Evolutionary conservation across 495 filamentous ascomycete genomes (phyloP), one percentile per base, ranked within the genome.

Genomic region (Trichoderma asperelloides): DNA sequence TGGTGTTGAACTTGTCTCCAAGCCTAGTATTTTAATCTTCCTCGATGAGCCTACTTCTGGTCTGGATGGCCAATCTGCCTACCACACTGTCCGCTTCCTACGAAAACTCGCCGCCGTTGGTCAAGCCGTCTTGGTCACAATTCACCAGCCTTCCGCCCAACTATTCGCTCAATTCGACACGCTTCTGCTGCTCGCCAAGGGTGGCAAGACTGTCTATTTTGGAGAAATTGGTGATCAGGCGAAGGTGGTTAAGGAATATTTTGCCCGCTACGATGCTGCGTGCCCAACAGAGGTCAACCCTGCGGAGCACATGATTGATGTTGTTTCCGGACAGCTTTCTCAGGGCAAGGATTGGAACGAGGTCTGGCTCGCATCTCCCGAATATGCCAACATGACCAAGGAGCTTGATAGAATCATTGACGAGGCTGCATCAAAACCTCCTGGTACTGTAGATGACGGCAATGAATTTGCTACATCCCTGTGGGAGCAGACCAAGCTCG

Each of bases 1-100:
- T 65, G 94, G 90, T 66, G 94, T 97, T 6, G 93, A 98, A 74
- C 79, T 98, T 1, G 92, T 91, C 5, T 92, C 94, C 9, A 93
- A 93, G 72, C 94, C 94, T 0, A 88, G 85, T 28, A 80, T 93
- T 0, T 69, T 92, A 11, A 84, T 93, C 68, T 93, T 93, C 74
- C 76, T 93, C 33, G 90, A 93, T 71, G 89, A 93, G 70, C 91
- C 91, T 3, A 93, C 90, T 3, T 89, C 86, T 65, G 94, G 94
- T 65, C 83, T 98, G 4, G 94, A 98, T 76, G 88, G 86, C 33
- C 91, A 96, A 71, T 88, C 89, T 0, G 93, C 93, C 0, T 90
- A 83, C 74, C 91, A 87, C 0, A 93, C 96, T 69, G 84, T 96
- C 9, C 82, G 87, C 13, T 96, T 96, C 80, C 76, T 97, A 64